Evolutionary conservation across 2,329 filamentous ascomycete genomes (phyloP).

Genomic region (Neonectria magnoliae): DNA sequence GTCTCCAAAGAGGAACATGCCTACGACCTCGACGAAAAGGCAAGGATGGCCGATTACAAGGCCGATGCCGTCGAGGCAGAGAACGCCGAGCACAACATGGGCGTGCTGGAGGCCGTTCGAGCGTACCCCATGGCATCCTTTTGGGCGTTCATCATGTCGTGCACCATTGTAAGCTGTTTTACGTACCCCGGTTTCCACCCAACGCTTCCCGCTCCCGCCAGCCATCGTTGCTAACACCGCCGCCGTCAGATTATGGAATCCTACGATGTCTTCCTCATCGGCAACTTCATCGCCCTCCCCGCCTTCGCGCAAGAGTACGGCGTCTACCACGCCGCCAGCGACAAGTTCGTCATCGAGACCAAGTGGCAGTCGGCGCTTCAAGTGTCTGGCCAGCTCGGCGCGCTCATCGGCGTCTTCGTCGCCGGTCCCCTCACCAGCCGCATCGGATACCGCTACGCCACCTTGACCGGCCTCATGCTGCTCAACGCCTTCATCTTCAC

Average conservation of each 20-base stretch:
- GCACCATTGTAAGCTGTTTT: constrained; percentile 55
- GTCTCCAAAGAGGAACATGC: constrained; percentile 30
- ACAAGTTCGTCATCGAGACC: constrained; percentile 50
- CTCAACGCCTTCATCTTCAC: constrained; percentile 55
- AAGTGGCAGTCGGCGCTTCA: constrained; percentile 54
- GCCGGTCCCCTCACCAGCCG: constrained; percentile 51
- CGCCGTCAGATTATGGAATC: constrained; percentile 58
- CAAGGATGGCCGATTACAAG: constrained; percentile 27
- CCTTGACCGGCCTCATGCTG: constrained; percentile 49
- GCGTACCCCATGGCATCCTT: constrained; percentile 56
- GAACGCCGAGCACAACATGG: constrained; percentile 55
- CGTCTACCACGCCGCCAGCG: constrained; percentile 30
- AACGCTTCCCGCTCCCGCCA: constrained; percentile 5
- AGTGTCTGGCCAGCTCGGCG: constrained; percentile 47
- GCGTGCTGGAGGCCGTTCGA: constrained; percentile 50
- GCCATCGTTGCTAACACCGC: constrained; percentile 15
- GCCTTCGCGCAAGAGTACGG: constrained; percentile 53
- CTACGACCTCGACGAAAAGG: constrained; percentile 34
- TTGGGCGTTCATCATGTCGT: constrained; percentile 61
- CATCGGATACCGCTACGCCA: constrained; percentile 51
- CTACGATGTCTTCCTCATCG: constrained; percentile 60
- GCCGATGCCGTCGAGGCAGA: constrained; percentile 46
- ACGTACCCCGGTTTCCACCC: not conserved
- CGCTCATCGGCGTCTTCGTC: constrained; percentile 49
- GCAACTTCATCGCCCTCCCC: constrained; percentile 56